Evolutionary conservation across 2,329 filamentous ascomycete species (phyloP).

Genomic region (Paracorniculantispora psalliotae): DNA sequence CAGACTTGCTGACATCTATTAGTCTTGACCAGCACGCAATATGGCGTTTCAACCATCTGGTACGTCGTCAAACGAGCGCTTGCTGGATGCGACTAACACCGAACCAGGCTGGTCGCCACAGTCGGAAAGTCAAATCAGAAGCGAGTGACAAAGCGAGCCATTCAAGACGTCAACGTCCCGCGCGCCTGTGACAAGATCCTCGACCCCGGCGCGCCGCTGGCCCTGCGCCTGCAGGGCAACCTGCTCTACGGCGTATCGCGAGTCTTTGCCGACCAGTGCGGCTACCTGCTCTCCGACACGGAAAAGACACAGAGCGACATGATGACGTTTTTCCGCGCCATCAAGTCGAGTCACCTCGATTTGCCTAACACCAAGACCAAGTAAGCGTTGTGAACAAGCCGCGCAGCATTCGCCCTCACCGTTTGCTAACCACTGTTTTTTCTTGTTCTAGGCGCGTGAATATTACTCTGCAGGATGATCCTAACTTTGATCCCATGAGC

Average conservation of each 20-base stretch:
- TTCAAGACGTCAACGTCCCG: conserved; percentile 79
- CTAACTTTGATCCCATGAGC: conserved; percentile 54
- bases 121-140: conserved; percentile 69
- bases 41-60: conserved; percentile 95
- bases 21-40: conserved; percentile 79
- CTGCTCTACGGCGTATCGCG: conserved; percentile 80
- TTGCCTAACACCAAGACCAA: conserved; percentile 64
- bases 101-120: conserved; percentile 79
- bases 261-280: conserved; percentile 82
- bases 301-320: conserved; percentile 72
- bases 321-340: conserved; percentile 57
- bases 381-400: conserved; percentile 41
- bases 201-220: conserved; percentile 75
- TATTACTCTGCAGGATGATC: conserved; percentile 76
- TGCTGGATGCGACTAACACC: conserved; percentile 8
- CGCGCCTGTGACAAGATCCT: conserved; percentile 88
- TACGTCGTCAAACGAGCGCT: conserved; percentile 34
- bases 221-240: conserved; percentile 82
- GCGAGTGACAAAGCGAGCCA: conserved; percentile 77
- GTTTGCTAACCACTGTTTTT: not conserved
- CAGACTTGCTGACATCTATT: conserved; percentile 16
- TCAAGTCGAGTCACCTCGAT: conserved; percentile 57
- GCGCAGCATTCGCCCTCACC: not conserved
- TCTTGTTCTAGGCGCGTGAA: conserved; percentile 57
- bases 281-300: conserved; percentile 77